These are phyloP conservation scores for Trebouxia gelatinosa DNA, from an alignment of 163 green algal species.

Conservation along the genomic window DNA sequence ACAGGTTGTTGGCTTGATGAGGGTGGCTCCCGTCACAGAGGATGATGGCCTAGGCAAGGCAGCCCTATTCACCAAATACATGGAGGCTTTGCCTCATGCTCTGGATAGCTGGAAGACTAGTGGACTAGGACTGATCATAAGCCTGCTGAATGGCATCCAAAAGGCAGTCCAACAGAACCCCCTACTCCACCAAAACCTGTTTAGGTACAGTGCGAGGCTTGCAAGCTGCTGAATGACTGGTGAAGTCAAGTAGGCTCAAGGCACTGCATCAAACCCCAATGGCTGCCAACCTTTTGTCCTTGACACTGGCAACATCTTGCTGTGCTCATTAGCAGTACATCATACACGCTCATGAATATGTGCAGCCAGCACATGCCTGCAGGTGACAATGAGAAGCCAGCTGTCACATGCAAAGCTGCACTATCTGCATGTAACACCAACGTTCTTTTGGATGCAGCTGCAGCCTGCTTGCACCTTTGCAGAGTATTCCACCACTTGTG, in stretches of 20 bases:
- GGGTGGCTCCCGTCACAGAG: slow-evolving; percentile 19
- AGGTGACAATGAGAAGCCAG: too few relatives aligned
- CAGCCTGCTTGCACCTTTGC: not conserved
- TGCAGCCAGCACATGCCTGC: too few relatives aligned
- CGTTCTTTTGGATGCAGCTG: not conserved
- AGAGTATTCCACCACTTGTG: not conserved
- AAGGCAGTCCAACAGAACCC: slow-evolving; percentile 31
- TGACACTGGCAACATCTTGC: too few relatives aligned
- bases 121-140: slow-evolving; percentile 29
- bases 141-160: slow-evolving; percentile 42
- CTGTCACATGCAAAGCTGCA: not conserved
- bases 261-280: too few relatives aligned
- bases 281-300: too few relatives aligned
- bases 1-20: slow-evolving; percentile 51
- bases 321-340: too few relatives aligned
- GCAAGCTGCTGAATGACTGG: not conserved
- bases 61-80: slow-evolving; percentile 45
- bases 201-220: slow-evolving; percentile 23
- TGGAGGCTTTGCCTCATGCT: slow-evolving; percentile 40
- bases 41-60: slow-evolving; percentile 43
- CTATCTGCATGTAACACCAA: not conserved
- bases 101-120: not conserved
- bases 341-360: too few relatives aligned
- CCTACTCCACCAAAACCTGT: slow-evolving; percentile 36
- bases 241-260: too few relatives aligned